Base-by-base conservation (phyloP, 768 basidiomycete species). In the Boletus fagicola region DNA sequence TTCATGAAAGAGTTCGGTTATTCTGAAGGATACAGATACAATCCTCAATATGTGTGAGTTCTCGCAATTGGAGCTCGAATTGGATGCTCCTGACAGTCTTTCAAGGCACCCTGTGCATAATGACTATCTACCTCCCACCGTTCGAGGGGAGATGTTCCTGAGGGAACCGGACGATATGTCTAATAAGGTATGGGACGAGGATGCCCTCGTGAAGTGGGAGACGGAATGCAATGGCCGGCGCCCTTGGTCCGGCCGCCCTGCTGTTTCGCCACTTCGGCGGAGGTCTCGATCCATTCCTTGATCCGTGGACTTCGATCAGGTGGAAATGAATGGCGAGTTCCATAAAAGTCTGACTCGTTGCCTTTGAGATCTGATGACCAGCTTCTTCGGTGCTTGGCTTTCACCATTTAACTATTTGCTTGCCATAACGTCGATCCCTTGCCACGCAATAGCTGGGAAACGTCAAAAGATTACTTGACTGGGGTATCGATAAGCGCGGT, bases 1-100 rank as follows among this genome's bases (percentile, higher is more conserved):
- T 65, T 90, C 11, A 86, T 89, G 85, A 84, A 85, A 66, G 78
- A 83, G 26, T 76, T 90, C 2, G 86, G 84, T 22, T 90, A 88
- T 64, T 85, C 84, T 1, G 75, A 80, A 61, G 80, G 77, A 22
- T 90, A 90, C 60, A 70, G 67, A 52, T 90, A 85, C 60, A 84
- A 88, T 68, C 87, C 87, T 10, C 74, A 71, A 28, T 88, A 79
- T 65, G 68, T 63, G 79, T 83, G 57, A 65, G 81, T 66, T n/a
- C 31, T 42, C 28, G 26, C 2, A 8, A 33, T 52, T 43, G 22
- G 39, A 22, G 35, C 10, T 30, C 5, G 24, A 40, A 24, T 11
- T 30, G 35, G 33, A 42, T 20, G 9, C 53, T 53, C 30, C 49
- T 53, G 50, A 57, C 31, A 18, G 57, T 42, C 22, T 56, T 42